Evolutionary conservation across 169 alveolate genomes (phyloP), one percentile per base, ranked within the genome.

Genomic region (Plasmodium relictum): DNA sequence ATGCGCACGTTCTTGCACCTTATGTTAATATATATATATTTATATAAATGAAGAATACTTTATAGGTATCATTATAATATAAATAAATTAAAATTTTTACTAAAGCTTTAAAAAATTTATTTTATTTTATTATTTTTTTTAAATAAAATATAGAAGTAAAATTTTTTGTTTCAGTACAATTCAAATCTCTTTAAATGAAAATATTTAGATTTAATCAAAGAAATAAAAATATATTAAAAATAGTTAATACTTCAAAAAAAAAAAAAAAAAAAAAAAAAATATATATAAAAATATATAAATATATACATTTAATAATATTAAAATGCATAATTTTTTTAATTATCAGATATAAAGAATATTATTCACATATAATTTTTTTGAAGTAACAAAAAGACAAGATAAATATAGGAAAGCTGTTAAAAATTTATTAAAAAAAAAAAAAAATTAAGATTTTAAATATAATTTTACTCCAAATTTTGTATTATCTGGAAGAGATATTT

Each of bases 401-500:
- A 54, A 9, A n/a, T 10, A n/a, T n/a, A 18, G 18, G 12, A 58
- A 58, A 58, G 18, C 6, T 31, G 16, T 62, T 62, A 31, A 62
- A 31, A 62, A 62, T 22, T 12, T 4, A 62, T 62, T 42, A 62
- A 22, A 9, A 22, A 22, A 24, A 31, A 10, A 62, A 62, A 62
- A 9, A n/a, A 12, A 16, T 74, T 16, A 74, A n/a, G 88, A 74
- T 45, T 74, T 74, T 20, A 74, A 74, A 41, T 44, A 44, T 37
- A 74, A 41, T 54, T 74, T 74, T 26, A 74, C 65, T 61, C 88
- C 88, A 74, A 74, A 74, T 50, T 74, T 74, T 14, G 74, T 61
- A 45, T 56, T 74, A 24, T 74, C 88, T 45, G 88, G 88, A 22
- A 74, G 63, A 44, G 88, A 61, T 74, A 74, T 74, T 62, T 74